Percentiles rank a stretch among this genome's conserved stretches.
phyloP scores from a whole-genome alignment of 257 asterid species.

The Rubia yunnanensis region DNA sequence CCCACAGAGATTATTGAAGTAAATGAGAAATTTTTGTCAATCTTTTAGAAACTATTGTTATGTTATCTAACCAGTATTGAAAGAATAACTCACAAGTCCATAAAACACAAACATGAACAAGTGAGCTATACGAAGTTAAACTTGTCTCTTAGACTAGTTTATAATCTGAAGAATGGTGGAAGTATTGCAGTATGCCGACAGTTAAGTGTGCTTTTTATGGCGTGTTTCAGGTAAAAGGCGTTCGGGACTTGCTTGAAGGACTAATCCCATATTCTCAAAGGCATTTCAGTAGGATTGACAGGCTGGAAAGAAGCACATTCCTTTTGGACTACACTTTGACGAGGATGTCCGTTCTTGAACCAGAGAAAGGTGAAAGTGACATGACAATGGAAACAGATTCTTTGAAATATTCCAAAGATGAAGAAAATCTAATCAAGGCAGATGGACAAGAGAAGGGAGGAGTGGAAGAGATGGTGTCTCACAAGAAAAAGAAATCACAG shows the following conservation, averaged over 20 bases:
- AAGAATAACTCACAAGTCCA: background rate
- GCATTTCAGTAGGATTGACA: constrained; percentile 64
- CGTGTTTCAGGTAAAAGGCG: constrained; percentile 51
- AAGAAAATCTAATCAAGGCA: constrained; percentile 17
- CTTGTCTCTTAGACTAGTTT: background rate
- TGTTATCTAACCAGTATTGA: background rate
- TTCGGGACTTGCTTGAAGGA: constrained; percentile 75
- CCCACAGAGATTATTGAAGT: constrained; percentile 73
- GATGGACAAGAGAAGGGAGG: constrained; percentile 18
- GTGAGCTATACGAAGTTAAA: background rate
- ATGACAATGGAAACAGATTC: constrained; percentile 20
- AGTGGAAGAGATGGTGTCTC: constrained; percentile 17
- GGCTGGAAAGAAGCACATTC: constrained; percentile 70
- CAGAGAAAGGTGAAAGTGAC: constrained; percentile 29
- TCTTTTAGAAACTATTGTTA: background rate
- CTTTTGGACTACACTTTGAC: constrained; percentile 66
- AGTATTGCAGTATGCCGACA: background rate
- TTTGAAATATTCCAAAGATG: constrained; percentile 15
- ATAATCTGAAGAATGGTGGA: background rate
- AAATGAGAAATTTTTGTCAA: constrained; percentile 1
- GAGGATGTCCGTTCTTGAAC: constrained; percentile 78
- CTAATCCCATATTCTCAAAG: constrained; percentile 75
- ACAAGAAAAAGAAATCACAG: constrained; percentile 45
- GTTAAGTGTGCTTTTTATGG: background rate
- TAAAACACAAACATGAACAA: background rate